Base-by-base conservation (phyloP, 176 grass and related monocot species). In the Luzula sylvatica region DNA sequence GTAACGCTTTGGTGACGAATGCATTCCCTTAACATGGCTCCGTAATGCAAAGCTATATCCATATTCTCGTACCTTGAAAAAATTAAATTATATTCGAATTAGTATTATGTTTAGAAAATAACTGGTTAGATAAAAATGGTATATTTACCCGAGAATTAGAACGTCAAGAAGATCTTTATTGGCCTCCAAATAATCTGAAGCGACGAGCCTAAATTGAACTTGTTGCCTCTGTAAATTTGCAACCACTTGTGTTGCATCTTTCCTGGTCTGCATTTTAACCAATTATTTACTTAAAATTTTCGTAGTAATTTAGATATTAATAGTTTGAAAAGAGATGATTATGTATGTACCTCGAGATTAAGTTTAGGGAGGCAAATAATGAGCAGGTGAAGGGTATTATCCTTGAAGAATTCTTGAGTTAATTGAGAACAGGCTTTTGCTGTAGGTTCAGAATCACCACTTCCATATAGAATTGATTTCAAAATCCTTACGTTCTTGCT, bases 31-130 rank as follows among this genome's bases (percentile, higher is more conserved):
- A 98, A 67, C 85, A 98, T 98, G 55, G 92, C 71, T 20, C 92
- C 92, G 73, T 90, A 98, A 68, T 89, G 84, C 65, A 98, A 77
- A 61, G 92, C 92, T 72, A 98, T 86, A 38, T 90, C 92, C 69
- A 90, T 90, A 60, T 90, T 75, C 38, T 98, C 92, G 53, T 98
- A 98, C 67, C 92, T 98, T n/a, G n/a, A n/a, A n/a, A n/a, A n/a
- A 65, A 23, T 66, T 9, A 60, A 9, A 20, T 50, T n/a, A n/a
- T n/a, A n/a, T n/a, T n/a, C n/a, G n/a, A n/a, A n/a, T n/a, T n/a
- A n/a, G n/a, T n/a, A n/a, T n/a, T n/a, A n/a, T n/a, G n/a, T 4
- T 61, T 42, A n/a, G n/a, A n/a, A n/a, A n/a, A n/a, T n/a, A n/a
- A n/a, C n/a, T n/a, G n/a, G n/a, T n/a, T n/a, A n/a, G n/a, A n/a